phyloP scores from a whole-genome alignment of 148 eudicot species.

The Fagopyrum esculentum region DNA sequence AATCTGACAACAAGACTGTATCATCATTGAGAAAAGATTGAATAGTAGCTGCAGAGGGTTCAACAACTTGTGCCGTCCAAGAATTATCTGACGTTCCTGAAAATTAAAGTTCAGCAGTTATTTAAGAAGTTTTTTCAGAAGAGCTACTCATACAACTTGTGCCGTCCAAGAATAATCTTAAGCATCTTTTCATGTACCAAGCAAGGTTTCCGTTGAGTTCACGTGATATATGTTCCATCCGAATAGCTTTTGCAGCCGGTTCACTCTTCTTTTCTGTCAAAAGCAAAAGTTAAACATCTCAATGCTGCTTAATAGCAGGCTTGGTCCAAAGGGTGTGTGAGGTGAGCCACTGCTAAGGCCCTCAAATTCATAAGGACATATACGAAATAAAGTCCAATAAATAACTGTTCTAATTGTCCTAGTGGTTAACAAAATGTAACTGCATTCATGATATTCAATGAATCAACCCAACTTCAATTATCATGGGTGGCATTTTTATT shows the following conservation, averaged over 20 bases:
- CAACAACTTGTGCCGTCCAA: slow-evolving; percentile 59
- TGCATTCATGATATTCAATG: too few species aligned
- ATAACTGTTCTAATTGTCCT: too few species aligned
- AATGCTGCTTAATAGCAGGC: background rate
- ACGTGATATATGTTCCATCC: slow-evolving; percentile 77
- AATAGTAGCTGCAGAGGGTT: slow-evolving; percentile 51
- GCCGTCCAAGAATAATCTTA: too few species aligned
- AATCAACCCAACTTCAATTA: too few species aligned
- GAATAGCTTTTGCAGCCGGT: slow-evolving; percentile 51
- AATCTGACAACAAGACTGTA: slow-evolving; percentile 13
- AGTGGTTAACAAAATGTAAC: too few species aligned
- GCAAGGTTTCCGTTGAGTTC: slow-evolving; percentile 63
- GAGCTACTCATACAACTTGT: background rate
- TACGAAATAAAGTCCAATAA: too few species aligned
- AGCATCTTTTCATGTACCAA: slow-evolving; percentile 25
- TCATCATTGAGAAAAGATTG: slow-evolving; percentile 38
- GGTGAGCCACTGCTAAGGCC: too few species aligned
- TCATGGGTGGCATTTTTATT: too few species aligned
- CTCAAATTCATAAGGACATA: too few species aligned
- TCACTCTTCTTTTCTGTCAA: slow-evolving; percentile 76
- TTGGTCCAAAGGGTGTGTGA: too few species aligned
- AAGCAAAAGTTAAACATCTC: background rate
- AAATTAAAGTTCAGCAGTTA: background rate
- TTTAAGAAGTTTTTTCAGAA: background rate
- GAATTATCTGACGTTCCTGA: slow-evolving; percentile 49